These are phyloP conservation scores for Globisporangium canariense DNA, from an alignment of 352 stramenopile genomes.

Conservation along the genomic window DNA sequence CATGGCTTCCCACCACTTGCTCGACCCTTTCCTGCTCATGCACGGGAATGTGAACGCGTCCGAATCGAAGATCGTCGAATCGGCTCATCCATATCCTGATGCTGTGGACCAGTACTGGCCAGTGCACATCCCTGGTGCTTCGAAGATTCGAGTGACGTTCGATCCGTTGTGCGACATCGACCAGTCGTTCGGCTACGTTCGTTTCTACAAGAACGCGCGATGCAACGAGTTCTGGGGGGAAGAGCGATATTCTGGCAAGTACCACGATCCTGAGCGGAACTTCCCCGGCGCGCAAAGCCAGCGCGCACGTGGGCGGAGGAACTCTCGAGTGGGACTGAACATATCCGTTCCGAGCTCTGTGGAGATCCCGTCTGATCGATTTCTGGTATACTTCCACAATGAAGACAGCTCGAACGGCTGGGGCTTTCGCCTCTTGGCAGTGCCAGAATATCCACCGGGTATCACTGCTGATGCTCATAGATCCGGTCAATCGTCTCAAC, in stretches of 20 bases:
- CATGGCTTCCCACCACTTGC: slow-evolving; percentile 54
- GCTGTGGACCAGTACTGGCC: slow-evolving; percentile 62
- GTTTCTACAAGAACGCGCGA: slow-evolving; percentile 64
- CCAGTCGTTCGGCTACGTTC: slow-evolving; percentile 54
- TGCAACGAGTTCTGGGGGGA: slow-evolving; percentile 74
- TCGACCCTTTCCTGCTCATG: slow-evolving; percentile 67
- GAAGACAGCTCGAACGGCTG: slow-evolving; percentile 48
- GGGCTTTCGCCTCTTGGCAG: slow-evolving; percentile 64
- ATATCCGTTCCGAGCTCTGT: slow-evolving; percentile 24
- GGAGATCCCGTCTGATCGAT: slow-evolving; percentile 63
- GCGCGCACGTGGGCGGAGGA: slow-evolving; percentile 34
- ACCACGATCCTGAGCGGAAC: slow-evolving; percentile 69
- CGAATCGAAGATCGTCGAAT: slow-evolving; percentile 62
- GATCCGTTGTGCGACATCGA: slow-evolving; percentile 69
- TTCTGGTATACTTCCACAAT: slow-evolving; percentile 76
- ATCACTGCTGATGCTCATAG: background rate
- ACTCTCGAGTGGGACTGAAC: slow-evolving; percentile 9
- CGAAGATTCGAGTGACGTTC: slow-evolving; percentile 72
- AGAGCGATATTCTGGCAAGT: slow-evolving; percentile 66
- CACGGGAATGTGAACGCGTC: slow-evolving; percentile 33
- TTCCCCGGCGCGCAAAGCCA: slow-evolving; percentile 70
- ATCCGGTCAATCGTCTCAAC: background rate
- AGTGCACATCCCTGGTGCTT: slow-evolving; percentile 66
- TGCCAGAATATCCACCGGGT: slow-evolving; percentile 34
- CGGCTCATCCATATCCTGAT: slow-evolving; percentile 47